Evolutionary conservation across 345 rosid species (phyloP).

Genomic region (Ailanthus altissimus): DNA sequence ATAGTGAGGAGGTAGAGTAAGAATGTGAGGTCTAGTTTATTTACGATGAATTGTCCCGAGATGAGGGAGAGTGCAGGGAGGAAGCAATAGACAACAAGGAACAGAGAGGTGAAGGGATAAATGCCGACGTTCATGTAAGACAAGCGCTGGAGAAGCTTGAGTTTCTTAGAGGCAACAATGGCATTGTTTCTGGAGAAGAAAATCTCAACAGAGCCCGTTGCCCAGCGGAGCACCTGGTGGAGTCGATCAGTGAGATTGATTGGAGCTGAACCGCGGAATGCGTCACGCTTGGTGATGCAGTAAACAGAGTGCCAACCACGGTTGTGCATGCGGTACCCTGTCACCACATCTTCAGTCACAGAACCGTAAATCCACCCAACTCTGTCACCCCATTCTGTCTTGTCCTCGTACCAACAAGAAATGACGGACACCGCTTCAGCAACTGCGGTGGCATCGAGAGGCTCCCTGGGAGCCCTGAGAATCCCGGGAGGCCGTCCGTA

Average conservation of each 20-base stretch:
- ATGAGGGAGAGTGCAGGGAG: conserved; percentile 94
- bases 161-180: conserved; percentile 55
- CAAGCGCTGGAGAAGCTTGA: conserved; percentile 80
- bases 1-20: conserved; percentile 64
- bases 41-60: conserved; percentile 84
- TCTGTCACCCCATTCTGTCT: conserved; percentile 96
- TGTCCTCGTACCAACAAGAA: conserved; percentile 99
- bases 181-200: conserved; percentile 97
- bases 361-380: conserved; percentile 99
- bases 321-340: conserved; percentile 97
- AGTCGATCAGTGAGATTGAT: conserved; percentile 92
- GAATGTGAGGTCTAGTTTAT: conserved; percentile 55
- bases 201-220: conserved; percentile 93
- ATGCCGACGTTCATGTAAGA: conserved; percentile 90
- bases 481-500: conserved; percentile 89
- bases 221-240: conserved; percentile 96
- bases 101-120: conserved; percentile 88
- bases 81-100: conserved; percentile 88
- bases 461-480: conserved; percentile 76
- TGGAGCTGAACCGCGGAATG: conserved; percentile 90
- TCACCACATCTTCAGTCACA: conserved; percentile 95
- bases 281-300: conserved; percentile 85
- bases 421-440: conserved; percentile 94
- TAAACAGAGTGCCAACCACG: conserved; percentile 97
- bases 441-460: conserved; percentile 82